Percentiles rank a stretch among this genome's conserved stretches.
Evolutionary conservation across 345 rosid species (phyloP).

Genomic region (Anacardium occidentale): DNA sequence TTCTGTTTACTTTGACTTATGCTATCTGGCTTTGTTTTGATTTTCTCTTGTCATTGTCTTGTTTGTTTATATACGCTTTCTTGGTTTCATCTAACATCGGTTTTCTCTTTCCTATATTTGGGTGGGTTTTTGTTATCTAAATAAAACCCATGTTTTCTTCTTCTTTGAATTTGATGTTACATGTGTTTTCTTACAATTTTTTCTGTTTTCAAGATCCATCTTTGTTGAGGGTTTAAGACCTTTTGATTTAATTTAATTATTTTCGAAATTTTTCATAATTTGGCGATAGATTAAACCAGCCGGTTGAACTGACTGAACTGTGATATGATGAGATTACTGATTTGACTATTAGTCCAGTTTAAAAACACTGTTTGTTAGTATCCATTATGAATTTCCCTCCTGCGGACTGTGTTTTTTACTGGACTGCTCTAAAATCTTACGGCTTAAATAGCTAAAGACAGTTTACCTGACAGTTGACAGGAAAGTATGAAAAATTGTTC

Average conservation of each 20-base stretch:
- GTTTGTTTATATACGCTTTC: background rate
- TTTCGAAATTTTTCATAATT: too few relatives aligned
- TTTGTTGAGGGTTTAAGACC: too few relatives aligned
- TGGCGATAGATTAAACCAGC: too few relatives aligned
- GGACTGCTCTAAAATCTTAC: background rate
- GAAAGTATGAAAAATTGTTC: constrained; percentile 24
- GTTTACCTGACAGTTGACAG: background rate
- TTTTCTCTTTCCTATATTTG: background rate
- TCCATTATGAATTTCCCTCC: too few relatives aligned
- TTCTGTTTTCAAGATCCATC: too few relatives aligned
- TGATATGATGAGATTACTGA: too few relatives aligned
- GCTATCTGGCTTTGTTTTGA: background rate
- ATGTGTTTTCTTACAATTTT: too few relatives aligned
- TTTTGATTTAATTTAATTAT: too few relatives aligned
- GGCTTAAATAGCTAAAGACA: constrained; percentile 8
- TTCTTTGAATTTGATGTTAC: background rate
- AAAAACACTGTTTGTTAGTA: too few relatives aligned
- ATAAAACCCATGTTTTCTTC: constrained; percentile 1
- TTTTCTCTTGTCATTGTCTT: background rate
- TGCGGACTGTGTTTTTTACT: background rate
- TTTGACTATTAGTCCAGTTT: too few relatives aligned
- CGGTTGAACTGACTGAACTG: too few relatives aligned
- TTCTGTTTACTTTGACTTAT: background rate
- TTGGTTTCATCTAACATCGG: background rate
- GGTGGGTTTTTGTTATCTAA: background rate